phyloP scores from a whole-genome alignment of 192 early-diverging fungal genomes.

The Coemansia aciculifera region DNA sequence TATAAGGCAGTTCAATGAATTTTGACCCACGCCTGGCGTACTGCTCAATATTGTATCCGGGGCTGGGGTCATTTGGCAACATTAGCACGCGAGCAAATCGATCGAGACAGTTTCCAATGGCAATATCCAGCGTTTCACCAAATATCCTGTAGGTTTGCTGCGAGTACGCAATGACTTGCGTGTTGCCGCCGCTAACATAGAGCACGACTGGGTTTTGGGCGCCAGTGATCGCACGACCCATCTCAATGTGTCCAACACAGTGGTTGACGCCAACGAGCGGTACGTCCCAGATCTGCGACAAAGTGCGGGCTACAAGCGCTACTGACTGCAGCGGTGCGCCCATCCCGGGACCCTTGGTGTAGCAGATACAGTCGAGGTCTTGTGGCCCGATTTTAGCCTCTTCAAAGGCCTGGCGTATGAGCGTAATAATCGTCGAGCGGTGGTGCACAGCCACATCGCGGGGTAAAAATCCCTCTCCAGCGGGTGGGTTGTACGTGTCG shows the following conservation, averaged over 20 bases:
- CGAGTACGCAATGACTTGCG: constrained; percentile 98
- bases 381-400: constrained; percentile 70
- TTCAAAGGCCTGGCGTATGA: constrained; percentile 74
- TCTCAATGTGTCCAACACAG: constrained; percentile 98
- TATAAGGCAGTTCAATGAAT: constrained; percentile 89
- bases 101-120: constrained; percentile 97
- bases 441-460: constrained; percentile 94
- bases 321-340: constrained; percentile 91
- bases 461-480: constrained; percentile 94
- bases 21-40: constrained; percentile 85
- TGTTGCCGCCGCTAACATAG: constrained; percentile 98
- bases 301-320: constrained; percentile 88
- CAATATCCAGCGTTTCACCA: constrained; percentile 98
- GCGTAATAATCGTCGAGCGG: constrained; percentile 68
- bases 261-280: constrained; percentile 97
- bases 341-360: constrained; percentile 99
- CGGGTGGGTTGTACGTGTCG: constrained; percentile 94
- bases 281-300: constrained; percentile 88
- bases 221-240: constrained; percentile 95
- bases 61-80: constrained; percentile 93
- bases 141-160: constrained; percentile 94
- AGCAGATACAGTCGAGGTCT: constrained; percentile 92
- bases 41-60: constrained; percentile 98
- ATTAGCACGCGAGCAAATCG: constrained; percentile 93
- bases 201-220: constrained; percentile 93